phyloP scores from a whole-genome alignment of 352 stramenopile genomes.

The Phytophthora crassamura region DNA sequence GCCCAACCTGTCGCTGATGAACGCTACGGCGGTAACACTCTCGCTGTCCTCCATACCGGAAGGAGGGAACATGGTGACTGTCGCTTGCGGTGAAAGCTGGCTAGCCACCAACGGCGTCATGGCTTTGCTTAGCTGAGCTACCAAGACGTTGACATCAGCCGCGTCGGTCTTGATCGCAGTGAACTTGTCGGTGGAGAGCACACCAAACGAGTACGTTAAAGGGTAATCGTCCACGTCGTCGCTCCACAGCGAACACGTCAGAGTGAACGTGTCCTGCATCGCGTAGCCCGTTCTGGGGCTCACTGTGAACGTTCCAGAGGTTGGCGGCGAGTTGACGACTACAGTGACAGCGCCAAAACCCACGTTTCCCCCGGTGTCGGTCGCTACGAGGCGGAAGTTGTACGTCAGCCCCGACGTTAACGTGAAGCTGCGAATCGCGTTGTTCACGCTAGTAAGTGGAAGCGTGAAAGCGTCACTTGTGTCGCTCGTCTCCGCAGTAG shows the following conservation, averaged over 20 bases:
- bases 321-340: constrained; percentile 64
- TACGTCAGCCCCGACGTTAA: constrained; percentile 75
- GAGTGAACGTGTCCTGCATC: constrained; percentile 57
- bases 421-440: constrained; percentile 57
- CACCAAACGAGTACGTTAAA: constrained; percentile 67
- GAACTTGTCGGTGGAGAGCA: constrained; percentile 47
- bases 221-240: constrained; percentile 66
- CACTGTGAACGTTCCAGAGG: constrained; percentile 57
- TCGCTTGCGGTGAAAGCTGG: constrained; percentile 43
- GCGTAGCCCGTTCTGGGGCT: constrained; percentile 55
- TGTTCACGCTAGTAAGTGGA: constrained; percentile 58
- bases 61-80: constrained; percentile 55
- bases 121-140: constrained; percentile 35
- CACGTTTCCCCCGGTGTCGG: constrained; percentile 55
- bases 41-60: constrained; percentile 30
- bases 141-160: constrained; percentile 22
- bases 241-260: constrained; percentile 66
- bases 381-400: constrained; percentile 63
- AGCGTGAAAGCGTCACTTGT: constrained; percentile 54
- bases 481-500: constrained; percentile 30
- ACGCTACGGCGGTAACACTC: constrained; percentile 58
- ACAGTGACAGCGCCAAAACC: constrained; percentile 64
- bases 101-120: constrained; percentile 49
- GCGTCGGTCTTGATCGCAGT: constrained; percentile 9
- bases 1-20: constrained; percentile 60